A percentile compares a stretch with the other conserved stretches of the same genome.
Evolutionary conservation across 176 grass and related monocot genomes (phyloP).

Genomic region (Secale cereale): DNA sequence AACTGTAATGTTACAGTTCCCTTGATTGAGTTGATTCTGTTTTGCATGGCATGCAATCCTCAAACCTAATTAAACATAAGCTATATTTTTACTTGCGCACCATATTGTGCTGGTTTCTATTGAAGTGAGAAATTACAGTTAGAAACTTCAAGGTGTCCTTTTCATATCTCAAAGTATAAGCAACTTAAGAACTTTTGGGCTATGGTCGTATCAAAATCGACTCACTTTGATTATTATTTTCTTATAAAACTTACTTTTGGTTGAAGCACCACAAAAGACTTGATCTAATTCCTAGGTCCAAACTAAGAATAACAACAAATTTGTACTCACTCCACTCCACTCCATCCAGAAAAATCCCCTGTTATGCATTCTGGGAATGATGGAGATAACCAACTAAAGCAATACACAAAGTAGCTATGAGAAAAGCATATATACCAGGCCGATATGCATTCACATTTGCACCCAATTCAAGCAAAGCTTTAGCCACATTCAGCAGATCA

Average conservation of each 20-base stretch:
- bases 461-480: conserved; percentile 63
- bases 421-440: conserved; percentile 42
- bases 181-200: neutral
- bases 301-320: neutral
- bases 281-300: neutral
- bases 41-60: neutral
- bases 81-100: neutral
- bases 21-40: neutral
- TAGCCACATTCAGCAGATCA: conserved; percentile 69
- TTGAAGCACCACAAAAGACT: neutral
- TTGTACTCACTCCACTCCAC: neutral
- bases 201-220: neutral
- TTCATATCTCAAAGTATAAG: neutral
- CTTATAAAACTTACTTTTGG: neutral
- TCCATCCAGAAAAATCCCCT: neutral
- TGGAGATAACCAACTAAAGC: neutral
- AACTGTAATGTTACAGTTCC: neutral
- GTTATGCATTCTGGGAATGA: neutral
- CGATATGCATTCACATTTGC: conserved; percentile 88
- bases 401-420: neutral
- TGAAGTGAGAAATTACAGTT: neutral
- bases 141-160: neutral
- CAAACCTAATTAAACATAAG: neutral
- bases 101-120: neutral
- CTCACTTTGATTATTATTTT: neutral